Evolutionary conservation across 257 asterid genomes (phyloP), one percentile per base, ranked within the genome.

Genomic region (Plantago elongata): DNA sequence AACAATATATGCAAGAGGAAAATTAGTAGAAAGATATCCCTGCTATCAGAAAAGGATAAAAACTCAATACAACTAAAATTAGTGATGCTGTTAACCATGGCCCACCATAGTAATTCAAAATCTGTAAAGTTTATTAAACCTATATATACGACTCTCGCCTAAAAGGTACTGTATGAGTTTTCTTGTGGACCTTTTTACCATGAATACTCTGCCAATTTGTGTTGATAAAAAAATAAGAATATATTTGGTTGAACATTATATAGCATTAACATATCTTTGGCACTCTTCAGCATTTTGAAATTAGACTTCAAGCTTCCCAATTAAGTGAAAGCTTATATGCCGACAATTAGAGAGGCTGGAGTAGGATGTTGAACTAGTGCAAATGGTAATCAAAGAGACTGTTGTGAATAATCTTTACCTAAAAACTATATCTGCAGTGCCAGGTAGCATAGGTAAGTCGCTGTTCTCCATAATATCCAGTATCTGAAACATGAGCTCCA

Each of bases 351-450:
- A 61, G 29, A 43, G 7, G 38, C 15, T 15, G 52, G 17, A 42
- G 16, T 10, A 3, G 30, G 37, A 27, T 13, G 56, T 18, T 13
- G 10, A 44, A 30, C 54, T 12, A 60, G 18, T 12, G 17, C 51
- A 62, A 42, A 48, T 8, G 40, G 18, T 45, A 15, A 43, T 42
- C 45, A 9, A 10, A 29, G 9, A 45, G 37, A 3, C 37, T 22
- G 15, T 49, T 46, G 51, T 5, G 27, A n/a, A 51, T 37, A 57
- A 73, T 51, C 56, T 37, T 47, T 66, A 81, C 97, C 97, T 81
- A 74, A 92, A 82, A 60, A 89, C 83, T 70, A 85, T 73, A 71
- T 89, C 97, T 34, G 94, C 96, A 2, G 92, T 85, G 73, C 97
- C 91, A 72, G 96, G 81, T 74, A 85, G 97, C 71, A 89, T 61